Percentiles rank a stretch among this genome's conserved stretches.
phyloP scores from a whole-genome alignment of 2,329 filamentous ascomycete species.

The Ophiostoma triangulosporum region DNA sequence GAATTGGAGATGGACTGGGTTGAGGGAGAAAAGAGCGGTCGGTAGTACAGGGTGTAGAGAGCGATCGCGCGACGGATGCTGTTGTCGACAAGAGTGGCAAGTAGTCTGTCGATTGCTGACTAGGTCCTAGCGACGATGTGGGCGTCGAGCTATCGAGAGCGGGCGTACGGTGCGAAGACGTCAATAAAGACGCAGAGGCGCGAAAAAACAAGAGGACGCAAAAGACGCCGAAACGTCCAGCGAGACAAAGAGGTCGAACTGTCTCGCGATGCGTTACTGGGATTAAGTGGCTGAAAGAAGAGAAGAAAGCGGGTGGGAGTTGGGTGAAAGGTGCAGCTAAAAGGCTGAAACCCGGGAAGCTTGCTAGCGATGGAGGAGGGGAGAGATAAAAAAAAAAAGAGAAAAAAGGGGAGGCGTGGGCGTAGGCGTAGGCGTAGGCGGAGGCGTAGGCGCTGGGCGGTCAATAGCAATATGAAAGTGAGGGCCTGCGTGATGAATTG shows the following conservation, averaged over 20 bases:
- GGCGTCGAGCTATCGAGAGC: not conserved
- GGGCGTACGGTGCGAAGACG: not conserved
- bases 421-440: too few species aligned
- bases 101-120: not conserved
- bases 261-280: not conserved
- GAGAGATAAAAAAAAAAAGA: not conserved
- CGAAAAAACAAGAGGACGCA: too few species aligned
- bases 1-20: not conserved
- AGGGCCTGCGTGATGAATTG: not conserved
- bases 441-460: not conserved
- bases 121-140: not conserved
- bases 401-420: slow-evolving; percentile 5
- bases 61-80: not conserved
- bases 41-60: not conserved
- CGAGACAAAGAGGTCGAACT: not conserved
- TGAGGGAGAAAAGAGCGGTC: not conserved
- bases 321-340: slow-evolving; percentile 4
- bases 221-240: slow-evolving; percentile 1
- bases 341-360: slow-evolving; percentile 9
- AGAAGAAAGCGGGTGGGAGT: not conserved
- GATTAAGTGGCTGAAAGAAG: slow-evolving; percentile 1
- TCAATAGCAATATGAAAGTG: not conserved
- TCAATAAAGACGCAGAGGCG: not conserved
- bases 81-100: not conserved
- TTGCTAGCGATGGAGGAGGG: slow-evolving; percentile 6